Evolutionary conservation across 2,329 filamentous ascomycete species (phyloP), one percentile per base, ranked within the genome.

Genomic region (Pseudopithomyces maydicus): DNA sequence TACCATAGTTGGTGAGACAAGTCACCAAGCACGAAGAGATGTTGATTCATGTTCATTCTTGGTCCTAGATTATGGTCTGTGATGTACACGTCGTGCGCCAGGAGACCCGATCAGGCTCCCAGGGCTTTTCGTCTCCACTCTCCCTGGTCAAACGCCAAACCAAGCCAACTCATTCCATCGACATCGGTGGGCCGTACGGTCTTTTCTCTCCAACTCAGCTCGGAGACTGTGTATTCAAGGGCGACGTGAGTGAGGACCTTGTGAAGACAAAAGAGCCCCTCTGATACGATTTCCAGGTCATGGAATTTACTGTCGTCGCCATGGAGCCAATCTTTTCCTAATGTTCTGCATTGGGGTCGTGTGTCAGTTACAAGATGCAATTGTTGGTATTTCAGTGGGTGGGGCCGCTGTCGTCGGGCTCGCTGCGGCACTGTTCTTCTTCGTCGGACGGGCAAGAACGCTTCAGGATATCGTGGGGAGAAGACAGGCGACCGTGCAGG

Each of bases 271-370:
- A 8, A 8, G 26, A 29, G 26, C 26, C 8, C 26, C 5, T 29
- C 26, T 29, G 26, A 29, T 8, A 29, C 26, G 8, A 29, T 29
- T 4, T 5, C 26, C 26, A 29, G 26, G 26, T 29, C 26, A 29
- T 29, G 5, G 26, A 29, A 29, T 29, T 29, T 29, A 29, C 26
- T 8, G 26, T 29, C 8, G 26, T 29, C 26, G 26, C 26, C 8
- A 56, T 59, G 3, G 35, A 52, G 4, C 66, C 68, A 2, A 59
- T 70, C 0, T 70, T 61, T 46, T 71, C 66, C 57, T 70, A 70
- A 51, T 68, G 65, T 53, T 59, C 86, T 0, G 87, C 88, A 0
- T 81, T 84, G 0, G 82, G 79, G 2, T 89, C 87, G 3, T 92
- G 90, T 68, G 79, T 81, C 10, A 69, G 77, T 3, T 82, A 86